These are phyloP conservation scores for Argentina anserina DNA, from an alignment of 306 rosid species.

Conservation along the genomic window DNA sequence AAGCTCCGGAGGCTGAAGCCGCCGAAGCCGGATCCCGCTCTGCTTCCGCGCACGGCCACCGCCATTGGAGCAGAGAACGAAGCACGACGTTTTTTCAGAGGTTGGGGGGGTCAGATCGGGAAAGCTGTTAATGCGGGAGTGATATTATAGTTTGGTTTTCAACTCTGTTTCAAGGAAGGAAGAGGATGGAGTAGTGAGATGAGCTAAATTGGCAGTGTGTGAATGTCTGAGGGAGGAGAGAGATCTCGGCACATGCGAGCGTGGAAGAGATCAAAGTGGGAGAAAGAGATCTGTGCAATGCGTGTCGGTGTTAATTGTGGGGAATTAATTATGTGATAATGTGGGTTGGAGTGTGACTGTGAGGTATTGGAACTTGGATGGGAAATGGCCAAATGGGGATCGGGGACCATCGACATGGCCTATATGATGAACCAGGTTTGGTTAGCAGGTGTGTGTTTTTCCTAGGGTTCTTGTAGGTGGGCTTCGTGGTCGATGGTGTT, in stretches of 20 bases:
- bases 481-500: neutral
- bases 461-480: neutral
- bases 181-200: neutral
- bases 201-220: neutral
- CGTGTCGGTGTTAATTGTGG: constrained; percentile 10
- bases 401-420: neutral
- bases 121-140: too few species aligned
- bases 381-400: neutral
- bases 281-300: neutral
- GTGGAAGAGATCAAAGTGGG: constrained; percentile 1
- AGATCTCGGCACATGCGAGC: constrained; percentile 13
- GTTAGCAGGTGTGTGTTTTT: neutral
- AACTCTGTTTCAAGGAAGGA: neutral
- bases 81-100: neutral
- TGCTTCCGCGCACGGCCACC: constrained; percentile 81
- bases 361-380: constrained; percentile 2
- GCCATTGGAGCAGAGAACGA: constrained; percentile 75
- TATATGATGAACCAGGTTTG: neutral
- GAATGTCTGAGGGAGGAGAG: constrained; percentile 7
- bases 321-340: neutral
- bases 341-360: neutral
- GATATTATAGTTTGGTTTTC: neutral
- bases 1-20: constrained; percentile 68
- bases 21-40: constrained; percentile 40
- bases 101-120: constrained; percentile 16